Conservation (phyloP, 345 rosid genomes). For the Schrenkiella parvula region DNA sequence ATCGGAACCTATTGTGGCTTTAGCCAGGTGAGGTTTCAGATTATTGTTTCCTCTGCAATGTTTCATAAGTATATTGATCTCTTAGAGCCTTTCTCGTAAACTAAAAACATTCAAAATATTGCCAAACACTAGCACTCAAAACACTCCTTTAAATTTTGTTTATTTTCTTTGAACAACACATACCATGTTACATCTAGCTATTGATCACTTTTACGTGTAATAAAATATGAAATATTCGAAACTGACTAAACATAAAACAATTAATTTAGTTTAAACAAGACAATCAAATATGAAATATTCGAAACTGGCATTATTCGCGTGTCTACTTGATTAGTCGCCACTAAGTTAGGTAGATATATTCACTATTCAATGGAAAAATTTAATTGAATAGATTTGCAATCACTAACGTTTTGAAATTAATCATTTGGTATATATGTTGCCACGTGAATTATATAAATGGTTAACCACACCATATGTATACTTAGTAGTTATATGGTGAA, state of each 20-base stretch:
- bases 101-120: neutral
- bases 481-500: no score
- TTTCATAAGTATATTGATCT: neutral
- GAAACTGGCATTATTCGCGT: neutral
- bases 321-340: neutral
- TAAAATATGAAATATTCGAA: neutral
- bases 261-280: neutral
- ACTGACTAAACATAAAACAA: neutral
- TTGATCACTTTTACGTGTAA: neutral
- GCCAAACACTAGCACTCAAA: neutral
- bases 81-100: neutral
- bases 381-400: constrained; percentile 3
- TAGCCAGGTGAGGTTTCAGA: constrained; percentile 44
- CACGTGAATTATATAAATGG: neutral
- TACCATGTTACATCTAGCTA: neutral
- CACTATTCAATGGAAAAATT: neutral
- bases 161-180: neutral
- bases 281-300: no score
- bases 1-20: constrained; percentile 48
- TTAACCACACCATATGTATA: no score
- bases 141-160: neutral
- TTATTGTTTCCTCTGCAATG: no score
- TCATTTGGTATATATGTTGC: neutral
- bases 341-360: neutral
- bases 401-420: neutral